These are phyloP conservation scores for Pestalotiopsis sp. DNA, from an alignment of 2,329 filamentous ascomycete genomes.

Conservation along the genomic window DNA sequence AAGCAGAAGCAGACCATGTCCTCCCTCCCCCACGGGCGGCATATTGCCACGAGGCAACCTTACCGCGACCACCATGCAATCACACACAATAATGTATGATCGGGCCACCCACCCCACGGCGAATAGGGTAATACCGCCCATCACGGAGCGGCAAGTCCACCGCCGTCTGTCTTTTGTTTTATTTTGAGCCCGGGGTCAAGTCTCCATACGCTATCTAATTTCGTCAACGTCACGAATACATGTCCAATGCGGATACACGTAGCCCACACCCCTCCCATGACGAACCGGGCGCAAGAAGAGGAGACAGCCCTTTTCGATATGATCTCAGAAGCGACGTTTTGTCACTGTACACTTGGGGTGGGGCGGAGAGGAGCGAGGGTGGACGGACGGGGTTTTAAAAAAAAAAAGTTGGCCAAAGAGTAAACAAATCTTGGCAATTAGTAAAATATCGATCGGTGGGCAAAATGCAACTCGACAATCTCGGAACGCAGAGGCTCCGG, in stretches of 20 bases:
- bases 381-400: background rate
- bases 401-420: background rate
- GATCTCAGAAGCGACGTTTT: background rate
- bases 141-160: background rate
- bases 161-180: background rate
- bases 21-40: background rate
- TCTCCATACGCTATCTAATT: background rate
- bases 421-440: background rate
- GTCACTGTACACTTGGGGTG: background rate
- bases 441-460: background rate
- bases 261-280: background rate
- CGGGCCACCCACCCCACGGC: background rate
- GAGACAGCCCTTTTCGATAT: background rate
- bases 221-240: background rate
- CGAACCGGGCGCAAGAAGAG: background rate
- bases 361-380: background rate
- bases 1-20: background rate
- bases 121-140: background rate
- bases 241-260: background rate
- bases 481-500: slow-evolving; percentile 4
- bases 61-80: slow-evolving; percentile 1
- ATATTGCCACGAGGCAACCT: slow-evolving; percentile 9
- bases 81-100: background rate
- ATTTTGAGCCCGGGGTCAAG: background rate
- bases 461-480: slow-evolving; percentile 11